Percentiles rank a stretch among this genome's conserved stretches.
phyloP scores from a whole-genome alignment of 169 alveolate species.

The Plasmodium ovale region DNA sequence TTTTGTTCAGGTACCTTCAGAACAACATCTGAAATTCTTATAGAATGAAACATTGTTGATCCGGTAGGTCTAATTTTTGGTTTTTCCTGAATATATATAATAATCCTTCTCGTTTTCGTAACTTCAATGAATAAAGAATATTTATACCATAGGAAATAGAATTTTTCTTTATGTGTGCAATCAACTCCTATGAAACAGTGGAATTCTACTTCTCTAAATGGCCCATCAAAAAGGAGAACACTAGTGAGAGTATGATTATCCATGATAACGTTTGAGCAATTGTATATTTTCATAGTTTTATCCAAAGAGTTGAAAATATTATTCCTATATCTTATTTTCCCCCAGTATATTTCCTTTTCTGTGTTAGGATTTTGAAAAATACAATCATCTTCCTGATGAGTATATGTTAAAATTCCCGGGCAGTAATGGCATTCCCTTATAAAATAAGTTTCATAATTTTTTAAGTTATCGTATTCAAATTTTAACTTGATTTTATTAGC shows the following conservation, averaged over 20 bases:
- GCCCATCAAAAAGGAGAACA: constrained; percentile 52
- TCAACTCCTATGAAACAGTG: constrained; percentile 33
- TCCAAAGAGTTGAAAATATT: neutral
- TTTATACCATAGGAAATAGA: constrained; percentile 28
- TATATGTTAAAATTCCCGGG: constrained; percentile 4
- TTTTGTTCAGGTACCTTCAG: constrained; percentile 1
- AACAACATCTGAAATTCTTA: constrained; percentile 19
- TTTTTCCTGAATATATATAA: constrained; percentile 13
- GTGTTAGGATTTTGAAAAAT: constrained; percentile 1
- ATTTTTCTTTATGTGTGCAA: constrained; percentile 43
- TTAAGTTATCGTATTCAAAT: constrained; percentile 38
- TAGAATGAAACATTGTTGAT: neutral
- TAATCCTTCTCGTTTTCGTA: constrained; percentile 40
- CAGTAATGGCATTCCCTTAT: constrained; percentile 66
- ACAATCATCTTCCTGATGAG: constrained; percentile 1
- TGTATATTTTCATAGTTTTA: constrained; percentile 14
- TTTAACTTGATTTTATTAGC: constrained; percentile 16
- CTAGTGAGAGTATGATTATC: constrained; percentile 42
- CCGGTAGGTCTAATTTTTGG: neutral
- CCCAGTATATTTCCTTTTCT: neutral
- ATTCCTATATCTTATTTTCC: neutral
- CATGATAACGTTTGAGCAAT: constrained; percentile 18
- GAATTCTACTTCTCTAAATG: constrained; percentile 29
- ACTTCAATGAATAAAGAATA: constrained; percentile 45
- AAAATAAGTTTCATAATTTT: constrained; percentile 49